Percentiles rank a stretch among this genome's conserved stretches.
These are phyloP conservation scores for Daldinia bambusicola DNA, from an alignment of 495 filamentous ascomycete species.

Conservation along the genomic window DNA sequence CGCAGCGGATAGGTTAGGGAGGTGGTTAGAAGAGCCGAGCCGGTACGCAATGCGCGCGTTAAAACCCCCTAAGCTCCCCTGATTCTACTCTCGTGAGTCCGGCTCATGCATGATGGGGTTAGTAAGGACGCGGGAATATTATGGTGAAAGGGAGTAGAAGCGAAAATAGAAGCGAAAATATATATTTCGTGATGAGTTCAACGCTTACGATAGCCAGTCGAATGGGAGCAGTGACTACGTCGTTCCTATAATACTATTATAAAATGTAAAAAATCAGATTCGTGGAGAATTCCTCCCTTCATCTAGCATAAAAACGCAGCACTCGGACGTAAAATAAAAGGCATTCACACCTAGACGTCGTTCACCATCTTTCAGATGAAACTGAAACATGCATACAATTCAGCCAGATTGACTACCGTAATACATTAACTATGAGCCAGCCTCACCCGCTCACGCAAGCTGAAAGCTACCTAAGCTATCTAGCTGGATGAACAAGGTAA, in stretches of 20 bases:
- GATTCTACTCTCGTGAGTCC: neutral
- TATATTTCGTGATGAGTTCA: neutral
- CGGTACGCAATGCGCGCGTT: neutral
- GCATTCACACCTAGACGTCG: neutral
- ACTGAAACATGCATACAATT: neutral
- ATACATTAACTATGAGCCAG: constrained; percentile 12
- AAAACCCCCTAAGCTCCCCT: neutral
- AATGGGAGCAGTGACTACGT: no score
- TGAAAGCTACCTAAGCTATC: no score
- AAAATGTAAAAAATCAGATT: neutral
- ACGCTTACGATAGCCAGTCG: neutral
- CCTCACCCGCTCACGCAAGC: neutral
- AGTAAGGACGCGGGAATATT: neutral
- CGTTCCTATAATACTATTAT: neutral
- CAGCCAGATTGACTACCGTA: neutral
- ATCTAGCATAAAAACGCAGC: neutral
- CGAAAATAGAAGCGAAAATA: neutral
- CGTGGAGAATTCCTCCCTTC: neutral
- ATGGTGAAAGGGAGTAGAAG: neutral
- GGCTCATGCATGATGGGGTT: neutral
- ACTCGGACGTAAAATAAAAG: neutral
- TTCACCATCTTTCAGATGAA: neutral
- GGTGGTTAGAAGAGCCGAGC: neutral
- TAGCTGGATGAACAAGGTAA: constrained; percentile 1
- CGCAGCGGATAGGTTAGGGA: neutral